Evolutionary conservation across 768 basidiomycete genomes (phyloP), one percentile per base, ranked within the genome.

Genomic region (Leccinum obscurum): DNA sequence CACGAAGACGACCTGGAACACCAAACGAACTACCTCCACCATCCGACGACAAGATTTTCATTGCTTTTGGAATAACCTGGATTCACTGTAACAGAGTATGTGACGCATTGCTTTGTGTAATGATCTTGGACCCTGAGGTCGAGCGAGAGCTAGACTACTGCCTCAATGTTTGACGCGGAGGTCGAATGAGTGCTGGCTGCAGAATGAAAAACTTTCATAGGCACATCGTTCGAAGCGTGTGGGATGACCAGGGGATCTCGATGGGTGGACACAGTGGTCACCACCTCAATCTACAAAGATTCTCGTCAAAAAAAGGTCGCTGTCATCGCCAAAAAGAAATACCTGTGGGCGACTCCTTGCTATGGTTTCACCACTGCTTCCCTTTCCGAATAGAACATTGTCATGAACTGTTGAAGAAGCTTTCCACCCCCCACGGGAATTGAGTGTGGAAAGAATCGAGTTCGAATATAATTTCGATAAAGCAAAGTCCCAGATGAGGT

Each of bases 391-490:
- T 3, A 66, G 46, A 46, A 66, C 14, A 15, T 66, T 66, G 1
- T 59, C 55, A 10, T 30, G 55, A 1, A 8, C 0, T 2, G 57
- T 6, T 8, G 58, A 48, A 8, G 48, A 13, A 9, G 56, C 22
- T n/a, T 50, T 65, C 72, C 71, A 72, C 24, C 63, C 63, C 20
- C 54, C 59, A 2, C 74, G 70, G 2, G 73, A 52, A 24, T 65
- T 65, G 26, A 65, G 50, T 11, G 64, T 52, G 2, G 63, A 75
- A 62, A 56, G 70, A 53, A 54, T 55, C 15, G 41, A 58, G 48
- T 72, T 73, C 7, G 70, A 58, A 39, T 72, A 72, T 2, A 72
- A 50, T 24, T 73, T 73, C 1, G 64, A 68, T 30, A 74, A 49
- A 1, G 70, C 34, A n/a, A 72, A 59, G 57, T 74, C 70, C 54